Conservation (phyloP, 805 yeast species). For the Nakazawaea wickerhamii region DNA sequence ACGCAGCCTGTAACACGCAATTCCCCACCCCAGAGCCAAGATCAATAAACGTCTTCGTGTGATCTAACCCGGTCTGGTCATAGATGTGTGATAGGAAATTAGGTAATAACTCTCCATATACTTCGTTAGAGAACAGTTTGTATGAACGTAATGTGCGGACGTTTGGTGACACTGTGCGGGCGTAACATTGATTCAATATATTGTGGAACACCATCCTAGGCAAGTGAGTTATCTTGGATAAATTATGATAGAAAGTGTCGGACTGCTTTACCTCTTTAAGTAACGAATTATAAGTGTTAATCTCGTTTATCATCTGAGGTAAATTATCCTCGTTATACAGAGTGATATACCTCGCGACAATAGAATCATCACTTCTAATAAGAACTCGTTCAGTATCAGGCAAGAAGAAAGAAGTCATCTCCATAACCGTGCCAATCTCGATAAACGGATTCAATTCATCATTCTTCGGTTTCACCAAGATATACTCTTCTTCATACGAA, state of each 20-base stretch:
- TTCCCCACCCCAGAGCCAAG: conserved; percentile 95
- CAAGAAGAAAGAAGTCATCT: conserved; percentile 30
- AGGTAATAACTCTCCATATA: conserved; percentile 88
- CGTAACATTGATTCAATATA: conserved; percentile 64
- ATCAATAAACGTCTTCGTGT: conserved; percentile 66
- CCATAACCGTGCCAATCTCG: conserved; percentile 53
- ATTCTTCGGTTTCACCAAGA: conserved; percentile 44
- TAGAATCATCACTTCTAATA: conserved; percentile 35
- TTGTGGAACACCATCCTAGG: conserved; percentile 51
- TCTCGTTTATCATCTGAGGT: conserved; percentile 23
- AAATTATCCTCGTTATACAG: conserved; percentile 28
- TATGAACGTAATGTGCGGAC: conserved; percentile 60
- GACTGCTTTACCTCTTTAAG: conserved; percentile 30
- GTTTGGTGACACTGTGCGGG: conserved; percentile 74
- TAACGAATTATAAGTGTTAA: conserved; percentile 40
- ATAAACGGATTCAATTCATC: conserved; percentile 57
- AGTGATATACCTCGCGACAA: conserved; percentile 32
- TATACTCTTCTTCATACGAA: conserved; percentile 43
- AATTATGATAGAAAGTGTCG: conserved; percentile 25
- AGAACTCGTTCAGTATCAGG: no score
- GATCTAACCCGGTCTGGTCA: conserved; percentile 47
- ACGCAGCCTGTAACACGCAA: conserved; percentile 82
- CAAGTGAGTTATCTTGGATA: conserved; percentile 22
- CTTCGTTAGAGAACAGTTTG: conserved; percentile 84
- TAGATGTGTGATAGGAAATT: conserved; percentile 65